Percentiles rank a stretch among this genome's conserved stretches.
Conservation (phyloP, 768 basidiomycete genomes). For the Suillus subluteus region DNA sequence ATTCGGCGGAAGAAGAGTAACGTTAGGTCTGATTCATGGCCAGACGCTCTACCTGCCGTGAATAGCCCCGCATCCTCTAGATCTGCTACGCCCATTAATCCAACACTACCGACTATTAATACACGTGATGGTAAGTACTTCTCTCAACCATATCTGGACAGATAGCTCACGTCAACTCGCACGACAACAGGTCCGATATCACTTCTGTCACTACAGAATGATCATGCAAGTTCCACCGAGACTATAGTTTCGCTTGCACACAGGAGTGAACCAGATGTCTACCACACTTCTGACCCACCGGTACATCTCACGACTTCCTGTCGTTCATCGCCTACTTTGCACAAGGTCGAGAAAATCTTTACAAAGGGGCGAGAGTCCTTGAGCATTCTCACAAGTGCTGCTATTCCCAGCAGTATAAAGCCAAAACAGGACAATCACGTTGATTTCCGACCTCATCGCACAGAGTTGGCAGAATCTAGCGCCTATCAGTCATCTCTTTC, state of each 20-base stretch:
- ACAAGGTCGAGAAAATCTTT: slow-evolving; percentile 38
- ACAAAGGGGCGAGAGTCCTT: slow-evolving; percentile 36
- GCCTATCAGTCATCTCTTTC: slow-evolving; percentile 23
- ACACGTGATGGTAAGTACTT: slow-evolving; percentile 18
- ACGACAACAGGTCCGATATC: not conserved
- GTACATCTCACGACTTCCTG: not conserved
- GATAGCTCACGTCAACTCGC: slow-evolving; percentile 5
- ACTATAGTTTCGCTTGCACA: not conserved
- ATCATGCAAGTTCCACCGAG: not conserved
- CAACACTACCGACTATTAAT: slow-evolving; percentile 28
- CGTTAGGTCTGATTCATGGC: slow-evolving; percentile 29
- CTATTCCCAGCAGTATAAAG: slow-evolving; percentile 14
- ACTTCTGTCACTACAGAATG: not conserved
- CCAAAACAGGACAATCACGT: slow-evolving; percentile 16
- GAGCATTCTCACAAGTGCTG: slow-evolving; percentile 29
- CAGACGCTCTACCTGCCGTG: slow-evolving; percentile 20
- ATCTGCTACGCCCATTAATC: slow-evolving; percentile 35
- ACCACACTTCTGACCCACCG: not conserved
- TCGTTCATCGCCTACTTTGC: slow-evolving; percentile 31
- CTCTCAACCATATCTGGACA: not conserved
- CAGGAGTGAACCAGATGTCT: not conserved
- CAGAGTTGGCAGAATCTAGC: slow-evolving; percentile 15
- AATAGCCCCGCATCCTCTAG: slow-evolving; percentile 23
- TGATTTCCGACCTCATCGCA: slow-evolving; percentile 21
- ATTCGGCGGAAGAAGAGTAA: slow-evolving; percentile 19